Evolutionary conservation across 2,329 filamentous ascomycete genomes (phyloP), one percentile per base, ranked within the genome.

Genomic region (Chrysoporthe austroafricana): DNA sequence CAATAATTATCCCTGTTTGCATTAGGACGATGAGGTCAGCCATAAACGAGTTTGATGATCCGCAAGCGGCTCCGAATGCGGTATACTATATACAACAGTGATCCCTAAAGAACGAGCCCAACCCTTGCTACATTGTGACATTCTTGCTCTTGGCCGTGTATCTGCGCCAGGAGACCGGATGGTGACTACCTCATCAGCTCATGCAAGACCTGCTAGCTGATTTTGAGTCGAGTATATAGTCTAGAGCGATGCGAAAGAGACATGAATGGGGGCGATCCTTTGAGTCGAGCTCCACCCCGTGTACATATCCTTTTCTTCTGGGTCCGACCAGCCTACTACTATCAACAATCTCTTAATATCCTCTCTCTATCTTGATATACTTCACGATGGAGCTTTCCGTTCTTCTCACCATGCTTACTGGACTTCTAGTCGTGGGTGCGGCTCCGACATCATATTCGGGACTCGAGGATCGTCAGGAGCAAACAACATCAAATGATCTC

Each of bases 361-460:
- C 3, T 32, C 36, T 34, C 5, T 54, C 4, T 21, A 34, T 54
- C 3, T 13, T 5, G 14, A 54, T 4, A 54, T 13, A 1, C 50
- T 26, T 54, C 42, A 69, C 50, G 21, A 70, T 70, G 69, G 69
- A 70, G 69, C 26, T 56, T 48, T 62, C 36, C 32, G 42, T 67
- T 54, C 26, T 21, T 39, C 42, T 69, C 26, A 54, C 52, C 48
- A 50, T 61, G 11, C 26, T 70, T 26, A 67, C 65, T 58, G 68
- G 65, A 18, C 21, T 68, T 14, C 59, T 54, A 39, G 46, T 67
- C 36, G 68, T 58, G 7, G 61, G 44, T n/a, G 70, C 70, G 13
- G 48, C 64, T 32, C 70, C 70, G 58, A 62, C 52, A 36, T 60
- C 68, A 14, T 67, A 71, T 42, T 18, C 48, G 1, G 21, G 13